Base-by-base conservation (phyloP, 352 stramenopile genomes). In the Phytopythium boreale region DNA sequence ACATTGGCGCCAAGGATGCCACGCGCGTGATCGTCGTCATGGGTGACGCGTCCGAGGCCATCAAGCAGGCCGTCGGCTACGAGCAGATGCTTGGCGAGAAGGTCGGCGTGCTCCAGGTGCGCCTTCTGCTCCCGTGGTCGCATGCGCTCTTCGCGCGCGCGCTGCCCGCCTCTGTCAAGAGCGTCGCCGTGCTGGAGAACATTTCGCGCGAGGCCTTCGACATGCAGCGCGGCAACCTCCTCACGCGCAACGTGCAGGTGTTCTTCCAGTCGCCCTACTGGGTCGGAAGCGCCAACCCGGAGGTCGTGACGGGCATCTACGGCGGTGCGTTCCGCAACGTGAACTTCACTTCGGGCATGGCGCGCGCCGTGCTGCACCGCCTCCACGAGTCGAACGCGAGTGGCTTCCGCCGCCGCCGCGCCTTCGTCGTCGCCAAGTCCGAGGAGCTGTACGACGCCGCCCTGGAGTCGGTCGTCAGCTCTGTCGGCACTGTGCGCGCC, bases 341-440 rank as follows among this genome's bases (percentile, higher is more conserved):
- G 27, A 69, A 69, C 59, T 95, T 93, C 74, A 79, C 82, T 31
- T 56, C 83, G 31, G 84, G 77, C 49, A 90, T 93, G 80, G 82
- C 72, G 9, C 82, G 79, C 61, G 79, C 74, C 36, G 80, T 91
- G 43, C 75, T 93, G n/a, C 62, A 78, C 26, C 85, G 92, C 69
- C 41, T 90, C 62, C 49, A 56, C 5, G 60, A 60, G 51, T 64
- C 73, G 27, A 61, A 67, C 1, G 67, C 69, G 56, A n/a, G 1
- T 2, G 22, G 47, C 47, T 34, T 34, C 51, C 51, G 26, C 51
- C 77, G 78, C 58, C 80, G 82, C 60, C 79, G 82, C 17, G 77
- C 79, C 24, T 91, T 95, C 60, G 90, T 93, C 47, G 86, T 97
- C 26, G 77, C 77, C 59, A 94, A 97, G 72, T 92, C 75, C 11